Percentiles rank a stretch among this genome's conserved stretches.
Evolutionary conservation across 1,284 basidiomycete genomes (phyloP).

Genomic region (Fereydounia khargensis): DNA sequence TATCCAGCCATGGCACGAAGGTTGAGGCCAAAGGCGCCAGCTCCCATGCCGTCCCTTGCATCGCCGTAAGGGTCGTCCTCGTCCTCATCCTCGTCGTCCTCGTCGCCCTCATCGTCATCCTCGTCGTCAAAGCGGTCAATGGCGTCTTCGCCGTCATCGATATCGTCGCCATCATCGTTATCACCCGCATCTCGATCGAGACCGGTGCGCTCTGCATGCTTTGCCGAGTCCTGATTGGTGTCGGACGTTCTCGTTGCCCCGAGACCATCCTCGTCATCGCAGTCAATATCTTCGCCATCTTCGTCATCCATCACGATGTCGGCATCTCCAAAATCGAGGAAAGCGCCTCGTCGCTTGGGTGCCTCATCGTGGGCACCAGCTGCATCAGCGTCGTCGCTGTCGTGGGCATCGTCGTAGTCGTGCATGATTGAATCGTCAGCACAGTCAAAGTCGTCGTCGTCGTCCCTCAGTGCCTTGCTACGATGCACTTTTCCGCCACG

Average conservation of each 20-base stretch:
- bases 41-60: slow-evolving; percentile 16
- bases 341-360: too few relatives aligned
- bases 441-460: background rate
- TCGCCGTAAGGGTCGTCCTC: slow-evolving; percentile 20
- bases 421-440: background rate
- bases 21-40: slow-evolving; percentile 42
- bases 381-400: background rate
- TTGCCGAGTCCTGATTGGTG: too few relatives aligned
- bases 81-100: slow-evolving; percentile 31
- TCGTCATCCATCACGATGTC: too few relatives aligned
- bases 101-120: slow-evolving; percentile 16
- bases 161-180: slow-evolving; percentile 11
- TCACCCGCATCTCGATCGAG: too few relatives aligned
- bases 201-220: too few relatives aligned
- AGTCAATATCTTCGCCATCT: too few relatives aligned
- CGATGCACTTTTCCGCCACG: background rate
- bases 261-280: too few relatives aligned
- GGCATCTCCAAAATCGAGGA: too few relatives aligned
- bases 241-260: too few relatives aligned
- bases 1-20: slow-evolving; percentile 49
- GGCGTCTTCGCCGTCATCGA: slow-evolving; percentile 10
- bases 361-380: background rate
- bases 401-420: background rate
- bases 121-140: slow-evolving; percentile 8
- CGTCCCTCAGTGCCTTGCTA: background rate